Evolutionary conservation across 1,139 yeast genomes (phyloP), one percentile per base, ranked within the genome.

Genomic region (Yamadazyma mexicana): DNA sequence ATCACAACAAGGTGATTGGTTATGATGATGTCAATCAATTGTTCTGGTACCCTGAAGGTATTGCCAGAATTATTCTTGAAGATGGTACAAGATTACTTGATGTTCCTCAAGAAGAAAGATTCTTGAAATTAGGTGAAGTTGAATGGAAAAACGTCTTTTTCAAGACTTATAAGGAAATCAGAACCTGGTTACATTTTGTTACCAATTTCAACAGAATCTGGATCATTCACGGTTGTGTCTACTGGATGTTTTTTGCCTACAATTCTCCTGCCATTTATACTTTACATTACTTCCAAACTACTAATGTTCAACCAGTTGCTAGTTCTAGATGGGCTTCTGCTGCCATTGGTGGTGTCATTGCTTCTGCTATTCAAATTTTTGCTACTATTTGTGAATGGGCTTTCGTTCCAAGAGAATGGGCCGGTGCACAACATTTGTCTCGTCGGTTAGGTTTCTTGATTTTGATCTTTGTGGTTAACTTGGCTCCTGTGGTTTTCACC

Each of bases 1-100:
- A 92, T 66, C 98, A 94, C 72, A 86, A 89, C 73, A 78, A 86
- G 61, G 79, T 92, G 52, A 83, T 92, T 59, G 98, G 98, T 65
- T 92, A 92, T 64, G 99, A 92, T 73, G 98, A 94, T 73, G 95
- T 92, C 46, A 92, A 94, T 69, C 99, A 94, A 74, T 79, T 92
- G 55, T 92, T 92, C 71, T 92, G 99, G 98, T 94, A 92, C 69
- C 98, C 98, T 33, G 98, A 92, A 69, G 99, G 98, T 75, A 86
- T 92, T 55, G 86, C 94, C 46, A 84, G 95, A 69, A 91, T 92
- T 58, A 78, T 85, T 37, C 80, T 91, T 58, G 91, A 85, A 60
- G 98, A 92, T 62, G 96, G 95, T 49, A 74, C 95, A 26, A 83
- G 96, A 62, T 74, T 92, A 59, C 88, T 92, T 42, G 98, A 94